These are phyloP conservation scores for Scheffersomyces illinoinensis DNA, from an alignment of 1,139 yeast species.

Conservation along the genomic window DNA sequence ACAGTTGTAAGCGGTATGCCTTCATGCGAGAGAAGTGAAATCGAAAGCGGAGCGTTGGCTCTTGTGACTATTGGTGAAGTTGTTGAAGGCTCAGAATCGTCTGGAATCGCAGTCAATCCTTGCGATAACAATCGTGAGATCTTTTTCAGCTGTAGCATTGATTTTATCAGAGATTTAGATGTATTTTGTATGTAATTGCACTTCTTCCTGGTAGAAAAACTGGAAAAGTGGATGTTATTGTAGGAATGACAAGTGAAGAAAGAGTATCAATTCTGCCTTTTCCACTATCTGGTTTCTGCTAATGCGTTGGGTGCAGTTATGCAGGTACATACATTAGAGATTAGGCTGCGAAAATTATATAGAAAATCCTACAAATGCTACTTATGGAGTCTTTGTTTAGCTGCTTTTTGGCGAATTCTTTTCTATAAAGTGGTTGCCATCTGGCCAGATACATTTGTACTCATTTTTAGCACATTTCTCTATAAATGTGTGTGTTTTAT, in stretches of 20 bases:
- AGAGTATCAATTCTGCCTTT: background rate
- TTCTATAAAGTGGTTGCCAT: no score
- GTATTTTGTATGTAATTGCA: background rate
- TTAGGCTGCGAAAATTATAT: background rate
- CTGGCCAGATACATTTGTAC: background rate
- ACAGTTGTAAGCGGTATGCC: slow-evolving; percentile 48
- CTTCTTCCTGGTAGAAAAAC: background rate
- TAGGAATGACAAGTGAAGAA: background rate
- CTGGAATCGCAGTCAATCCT: slow-evolving; percentile 33
- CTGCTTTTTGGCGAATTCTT: background rate
- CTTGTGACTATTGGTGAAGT: slow-evolving; percentile 10
- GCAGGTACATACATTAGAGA: background rate
- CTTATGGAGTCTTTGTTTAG: background rate
- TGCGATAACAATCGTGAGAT: slow-evolving; percentile 44
- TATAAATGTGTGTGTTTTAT: background rate
- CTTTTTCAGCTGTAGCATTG: slow-evolving; percentile 51
- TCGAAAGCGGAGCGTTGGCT: slow-evolving; percentile 34
- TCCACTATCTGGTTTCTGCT: background rate
- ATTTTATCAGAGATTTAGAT: no score
- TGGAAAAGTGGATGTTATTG: background rate
- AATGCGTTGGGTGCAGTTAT: background rate
- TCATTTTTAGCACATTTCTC: background rate
- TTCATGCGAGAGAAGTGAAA: slow-evolving; percentile 42
- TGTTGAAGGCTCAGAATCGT: slow-evolving; percentile 1
- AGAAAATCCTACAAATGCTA: background rate